These are phyloP conservation scores for Aspergillus piperis DNA, from an alignment of 2,329 filamentous ascomycete species.

Conservation along the genomic window DNA sequence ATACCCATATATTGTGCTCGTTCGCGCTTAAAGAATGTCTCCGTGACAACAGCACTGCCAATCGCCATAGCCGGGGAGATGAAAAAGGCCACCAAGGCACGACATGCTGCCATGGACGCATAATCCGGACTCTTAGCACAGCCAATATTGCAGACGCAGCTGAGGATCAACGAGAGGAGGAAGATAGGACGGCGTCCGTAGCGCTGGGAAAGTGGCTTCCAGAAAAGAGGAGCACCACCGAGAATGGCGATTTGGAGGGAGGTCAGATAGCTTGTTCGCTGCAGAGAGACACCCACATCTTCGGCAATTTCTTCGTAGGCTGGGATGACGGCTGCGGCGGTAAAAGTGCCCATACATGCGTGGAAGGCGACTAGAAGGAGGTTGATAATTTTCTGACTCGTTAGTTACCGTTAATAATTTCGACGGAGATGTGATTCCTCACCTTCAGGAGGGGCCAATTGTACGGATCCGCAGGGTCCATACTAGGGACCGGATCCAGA, in stretches of 20 bases:
- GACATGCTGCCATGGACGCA: constrained; percentile 51
- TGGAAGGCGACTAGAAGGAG: constrained; percentile 58
- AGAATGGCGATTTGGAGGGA: constrained; percentile 56
- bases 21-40: constrained; percentile 57
- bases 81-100: constrained; percentile 55
- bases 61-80: constrained; percentile 55
- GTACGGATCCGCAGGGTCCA: constrained; percentile 16
- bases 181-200: constrained; percentile 58
- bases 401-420: background rate
- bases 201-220: constrained; percentile 54
- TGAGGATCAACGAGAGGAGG: constrained; percentile 52
- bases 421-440: background rate
- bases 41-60: constrained; percentile 56
- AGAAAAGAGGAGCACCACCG: constrained; percentile 55
- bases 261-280: constrained; percentile 55
- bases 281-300: constrained; percentile 52
- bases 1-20: constrained; percentile 56
- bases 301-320: constrained; percentile 53
- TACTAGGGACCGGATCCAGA: constrained; percentile 12
- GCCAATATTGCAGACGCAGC: constrained; percentile 53
- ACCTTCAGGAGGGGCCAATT: constrained; percentile 13
- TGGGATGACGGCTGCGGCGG: constrained; percentile 55
- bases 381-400: constrained; percentile 34
- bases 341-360: constrained; percentile 58
- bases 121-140: constrained; percentile 54